Base-by-base conservation (phyloP, 352 stramenopile genomes). In the Globisporangium camurandrum region DNA sequence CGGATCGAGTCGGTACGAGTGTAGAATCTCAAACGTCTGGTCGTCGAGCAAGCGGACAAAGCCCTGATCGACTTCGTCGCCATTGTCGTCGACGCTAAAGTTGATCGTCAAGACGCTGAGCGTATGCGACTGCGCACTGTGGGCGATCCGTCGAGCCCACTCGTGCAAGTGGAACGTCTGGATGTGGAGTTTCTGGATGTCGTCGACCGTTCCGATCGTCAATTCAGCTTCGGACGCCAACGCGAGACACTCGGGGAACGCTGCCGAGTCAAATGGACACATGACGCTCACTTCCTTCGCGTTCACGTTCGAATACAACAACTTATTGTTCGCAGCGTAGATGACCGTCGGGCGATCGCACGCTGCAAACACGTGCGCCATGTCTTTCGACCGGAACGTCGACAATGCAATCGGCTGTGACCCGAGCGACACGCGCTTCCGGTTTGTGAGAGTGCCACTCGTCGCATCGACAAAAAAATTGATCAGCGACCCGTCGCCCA, bases 101-200 rank as follows among this genome's bases (percentile, higher is more conserved):
- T 77, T 89, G 20, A 92, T 58, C 2, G 83, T 95, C 12, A 86
- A 57, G 22, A 96, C 84, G 17, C 71, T 83, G 17, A 96, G 66
- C 11, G 82, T 93, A 46, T 91, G 78, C 0, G 84, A 91, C 28
- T 85, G 61, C 3, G 66, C 51, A 39, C 89, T 81, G 49, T 96
- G 80, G n/a, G 86, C 79, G 58, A 98, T 96, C 52, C 89, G 73
- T 23, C 93, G 85, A 2, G 95, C 92, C 65, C 88, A 95, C 67
- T 98, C 95, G 30, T 94, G 90, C 16, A 98, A 60, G 48, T 84
- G 88, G 53, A 97, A 93, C 30, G 95, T 98, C 52, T 97, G 95
- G 44, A 99, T 97, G 71, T 99, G 96, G 33, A 99, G 81, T 60
- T 98, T 99, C 61, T 99, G 95, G 59, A 99, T 98, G 61, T 98